Percentiles rank a stretch among this genome's conserved stretches.
Conservation (phyloP, 305 asterid genomes). For the Fraxinus albicans region DNA sequence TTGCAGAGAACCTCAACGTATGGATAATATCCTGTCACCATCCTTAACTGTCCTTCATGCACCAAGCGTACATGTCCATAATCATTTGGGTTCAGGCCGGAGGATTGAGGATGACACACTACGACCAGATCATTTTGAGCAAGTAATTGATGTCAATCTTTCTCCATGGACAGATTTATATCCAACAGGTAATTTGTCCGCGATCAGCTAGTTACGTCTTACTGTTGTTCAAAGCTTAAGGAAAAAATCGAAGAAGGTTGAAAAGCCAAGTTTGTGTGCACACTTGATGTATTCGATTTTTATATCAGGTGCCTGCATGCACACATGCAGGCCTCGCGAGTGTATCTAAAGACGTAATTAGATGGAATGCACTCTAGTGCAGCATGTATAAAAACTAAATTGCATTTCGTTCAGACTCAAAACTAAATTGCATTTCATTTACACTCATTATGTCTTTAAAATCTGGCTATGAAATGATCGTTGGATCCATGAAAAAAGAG, state of each 20-base stretch:
- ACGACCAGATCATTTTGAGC: conserved; percentile 45
- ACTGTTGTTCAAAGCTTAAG: background rate
- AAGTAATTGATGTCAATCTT: conserved; percentile 60
- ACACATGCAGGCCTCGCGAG: background rate
- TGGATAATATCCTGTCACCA: conserved; percentile 44
- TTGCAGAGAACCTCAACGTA: conserved; percentile 44
- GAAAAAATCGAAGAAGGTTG: background rate
- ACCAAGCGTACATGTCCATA: conserved; percentile 37
- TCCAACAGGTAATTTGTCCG: conserved; percentile 45
- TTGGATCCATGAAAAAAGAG: background rate
- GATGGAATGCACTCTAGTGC: background rate
- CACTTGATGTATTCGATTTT: background rate
- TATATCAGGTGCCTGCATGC: background rate
- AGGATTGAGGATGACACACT: conserved; percentile 57
- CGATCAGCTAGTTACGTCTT: background rate
- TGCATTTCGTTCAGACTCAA: background rate
- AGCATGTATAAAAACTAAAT: background rate
- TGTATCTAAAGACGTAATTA: background rate
- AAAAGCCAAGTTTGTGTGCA: background rate
- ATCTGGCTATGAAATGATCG: background rate
- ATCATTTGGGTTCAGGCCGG: conserved; percentile 46
- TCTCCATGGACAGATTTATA: conserved; percentile 68
- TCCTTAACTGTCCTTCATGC: conserved; percentile 48
- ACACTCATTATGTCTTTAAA: background rate
- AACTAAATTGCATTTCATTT: background rate